These are phyloP conservation scores for Xylariomycetidae sp. DNA, from an alignment of 2,329 filamentous ascomycete genomes.

Conservation along the genomic window DNA sequence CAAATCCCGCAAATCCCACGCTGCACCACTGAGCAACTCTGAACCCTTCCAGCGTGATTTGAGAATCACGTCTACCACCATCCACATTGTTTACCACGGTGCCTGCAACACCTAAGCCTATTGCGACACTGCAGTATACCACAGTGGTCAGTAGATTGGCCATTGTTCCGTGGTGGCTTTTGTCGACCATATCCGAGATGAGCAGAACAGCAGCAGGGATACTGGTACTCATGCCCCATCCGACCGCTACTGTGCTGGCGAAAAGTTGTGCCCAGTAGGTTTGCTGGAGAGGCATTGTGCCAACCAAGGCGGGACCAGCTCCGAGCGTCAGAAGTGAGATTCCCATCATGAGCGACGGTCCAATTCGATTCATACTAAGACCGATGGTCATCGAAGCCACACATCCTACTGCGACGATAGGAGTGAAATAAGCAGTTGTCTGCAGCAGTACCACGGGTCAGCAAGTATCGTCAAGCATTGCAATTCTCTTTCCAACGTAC, in stretches of 20 bases:
- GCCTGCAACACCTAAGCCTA: slow-evolving; percentile 60
- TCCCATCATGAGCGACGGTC: slow-evolving; percentile 32
- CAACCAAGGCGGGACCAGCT: slow-evolving; percentile 35
- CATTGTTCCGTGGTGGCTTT: slow-evolving; percentile 28
- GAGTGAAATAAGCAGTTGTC: slow-evolving; percentile 25
- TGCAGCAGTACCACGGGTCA: slow-evolving; percentile 10
- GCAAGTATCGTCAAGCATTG: not conserved
- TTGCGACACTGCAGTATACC: slow-evolving; percentile 62
- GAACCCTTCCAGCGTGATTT: slow-evolving; percentile 15
- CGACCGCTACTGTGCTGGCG: slow-evolving; percentile 49
- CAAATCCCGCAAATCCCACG: slow-evolving; percentile 16
- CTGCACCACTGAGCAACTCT: slow-evolving; percentile 18
- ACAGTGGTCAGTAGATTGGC: slow-evolving; percentile 36
- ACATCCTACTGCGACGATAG: slow-evolving; percentile 16
- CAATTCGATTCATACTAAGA: slow-evolving; percentile 24
- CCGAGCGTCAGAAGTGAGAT: slow-evolving; percentile 39
- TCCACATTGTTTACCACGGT: slow-evolving; percentile 48
- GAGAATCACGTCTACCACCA: slow-evolving; percentile 5
- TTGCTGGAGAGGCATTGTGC: slow-evolving; percentile 45
- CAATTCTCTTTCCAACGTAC: slow-evolving; percentile 9
- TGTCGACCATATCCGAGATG: slow-evolving; percentile 45
- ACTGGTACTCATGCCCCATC: slow-evolving; percentile 61
- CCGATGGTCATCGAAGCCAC: slow-evolving; percentile 23
- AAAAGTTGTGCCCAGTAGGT: slow-evolving; percentile 62
- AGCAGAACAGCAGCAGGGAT: slow-evolving; percentile 58